Conservation (phyloP, 164 flowering plant genomes). For the Annona cherimola region DNA sequence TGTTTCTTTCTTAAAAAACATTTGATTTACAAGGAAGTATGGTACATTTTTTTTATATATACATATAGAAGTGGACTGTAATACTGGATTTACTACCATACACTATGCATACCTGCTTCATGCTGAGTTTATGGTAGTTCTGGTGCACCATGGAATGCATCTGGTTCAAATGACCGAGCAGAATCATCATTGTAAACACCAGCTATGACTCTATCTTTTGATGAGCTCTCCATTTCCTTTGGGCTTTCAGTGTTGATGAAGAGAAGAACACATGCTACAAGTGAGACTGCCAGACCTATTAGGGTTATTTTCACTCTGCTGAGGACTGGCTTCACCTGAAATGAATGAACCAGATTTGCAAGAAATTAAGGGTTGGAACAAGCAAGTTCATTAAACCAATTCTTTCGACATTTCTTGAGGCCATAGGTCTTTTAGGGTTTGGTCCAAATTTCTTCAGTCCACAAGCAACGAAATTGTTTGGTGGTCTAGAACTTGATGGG, state of each 20-base stretch:
- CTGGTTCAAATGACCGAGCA: slow-evolving; percentile 87
- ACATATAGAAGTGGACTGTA: too few relatives aligned
- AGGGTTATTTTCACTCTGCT: slow-evolving; percentile 70
- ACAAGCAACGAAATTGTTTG: not conserved
- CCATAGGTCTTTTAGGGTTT: not conserved
- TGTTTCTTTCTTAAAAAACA: too few relatives aligned
- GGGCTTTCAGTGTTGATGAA: slow-evolving; percentile 43
- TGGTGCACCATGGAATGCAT: slow-evolving; percentile 82
- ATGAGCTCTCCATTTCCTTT: slow-evolving; percentile 18
- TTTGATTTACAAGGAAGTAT: too few relatives aligned
- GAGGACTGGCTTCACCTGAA: slow-evolving; percentile 87
- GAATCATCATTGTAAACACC: slow-evolving; percentile 83
- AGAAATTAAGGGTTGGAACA: not conserved
- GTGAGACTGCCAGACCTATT: slow-evolving; percentile 51
- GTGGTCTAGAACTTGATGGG: not conserved
- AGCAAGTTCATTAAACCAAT: not conserved
- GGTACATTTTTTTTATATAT: too few relatives aligned
- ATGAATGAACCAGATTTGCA: not conserved
- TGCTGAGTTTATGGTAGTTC: slow-evolving; percentile 15
- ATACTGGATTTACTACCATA: not conserved
- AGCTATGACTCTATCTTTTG: slow-evolving; percentile 46
- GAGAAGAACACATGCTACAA: slow-evolving; percentile 40
- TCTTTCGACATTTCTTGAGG: not conserved
- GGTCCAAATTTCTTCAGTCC: not conserved
- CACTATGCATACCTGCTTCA: not conserved